These are phyloP conservation scores for Colletotrichum liriopes DNA, from an alignment of 2,329 filamentous ascomycete species.

Conservation along the genomic window DNA sequence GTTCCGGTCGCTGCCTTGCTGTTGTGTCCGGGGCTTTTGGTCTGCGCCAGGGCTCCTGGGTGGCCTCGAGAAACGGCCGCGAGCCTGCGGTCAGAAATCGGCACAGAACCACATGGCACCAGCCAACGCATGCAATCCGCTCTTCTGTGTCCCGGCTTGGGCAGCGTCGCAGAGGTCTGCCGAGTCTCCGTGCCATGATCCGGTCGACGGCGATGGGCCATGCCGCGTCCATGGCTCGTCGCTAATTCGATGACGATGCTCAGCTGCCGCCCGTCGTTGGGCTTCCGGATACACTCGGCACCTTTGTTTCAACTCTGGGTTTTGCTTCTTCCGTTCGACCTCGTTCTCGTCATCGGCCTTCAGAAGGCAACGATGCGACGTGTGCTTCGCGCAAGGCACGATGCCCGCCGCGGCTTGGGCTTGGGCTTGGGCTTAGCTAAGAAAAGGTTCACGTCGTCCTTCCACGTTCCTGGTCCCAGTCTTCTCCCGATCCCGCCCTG, in stretches of 20 bases:
- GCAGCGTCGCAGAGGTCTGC: slow-evolving; percentile 23
- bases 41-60: background rate
- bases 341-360: slow-evolving; percentile 34
- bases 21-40: background rate
- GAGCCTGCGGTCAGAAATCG: slow-evolving; percentile 18
- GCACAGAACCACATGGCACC: slow-evolving; percentile 43
- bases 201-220: background rate
- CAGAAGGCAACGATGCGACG: background rate
- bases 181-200: slow-evolving; percentile 1
- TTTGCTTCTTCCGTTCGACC: slow-evolving; percentile 6
- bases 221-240: background rate
- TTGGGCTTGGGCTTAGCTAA: background rate
- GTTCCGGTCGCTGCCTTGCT: slow-evolving; percentile 6
- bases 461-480: slow-evolving; percentile 8
- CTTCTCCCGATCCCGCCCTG: slow-evolving; percentile 28
- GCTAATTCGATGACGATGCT: slow-evolving; percentile 16
- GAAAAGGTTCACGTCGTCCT: slow-evolving; percentile 6
- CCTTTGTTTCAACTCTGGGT: background rate
- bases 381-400: slow-evolving; percentile 3
- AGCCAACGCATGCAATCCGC: slow-evolving; percentile 28
- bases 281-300: background rate
- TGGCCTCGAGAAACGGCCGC: background rate
- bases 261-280: too few species aligned
- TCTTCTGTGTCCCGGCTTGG: background rate
- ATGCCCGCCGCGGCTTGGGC: background rate